Base-by-base conservation (phyloP, 306 rosid species). In the Quercus cerris region DNA sequence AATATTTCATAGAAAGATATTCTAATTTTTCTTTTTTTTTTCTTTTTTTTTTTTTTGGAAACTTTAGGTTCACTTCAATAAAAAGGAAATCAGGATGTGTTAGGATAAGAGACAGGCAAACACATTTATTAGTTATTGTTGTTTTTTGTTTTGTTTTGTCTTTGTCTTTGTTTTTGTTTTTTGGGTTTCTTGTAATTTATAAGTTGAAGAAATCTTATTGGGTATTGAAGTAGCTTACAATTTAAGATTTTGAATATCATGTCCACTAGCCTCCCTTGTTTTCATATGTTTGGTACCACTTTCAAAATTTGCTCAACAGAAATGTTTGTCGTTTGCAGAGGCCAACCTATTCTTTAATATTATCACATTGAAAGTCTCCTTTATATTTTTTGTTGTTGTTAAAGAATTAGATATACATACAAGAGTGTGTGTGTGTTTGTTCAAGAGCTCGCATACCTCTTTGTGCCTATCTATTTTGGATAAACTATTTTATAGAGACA, bases 221-320 rank as follows among this genome's bases (percentile, higher is more conserved):
- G 79, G 70, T 28, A 23, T 57, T 56, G 18, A 56, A 77, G 51
- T 38, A 2, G 54, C 20, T 72, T 81, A 25, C 58, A 71, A 71
- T 71, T 77, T 49, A 19, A 71, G 56, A 31, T 13, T 17, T 46
- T 73, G 28, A n/a, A 18, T 22, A 76, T 62, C 30, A 7, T 22
- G 38, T 62, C 57, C 61, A 15, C n/a, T 33, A 49, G 54, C 13
- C 38, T 6, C 31, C 15, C n/a, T 67, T 44, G 38, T 77, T 52
- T 13, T 35, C 72, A 28, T 64, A 35, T 68, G 49, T 52, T 17
- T 44, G 67, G 25, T 5, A 63, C 17, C 31, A 25, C 25, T 61
- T 51, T 80, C 68, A 73, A 63, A 62, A 51, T 56, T 55, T 75
- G 56, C 56, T 30, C 46, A 31, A 52, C 54, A 76, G 22, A 64